Conservation (phyloP, 2,329 filamentous ascomycete species). For the Fusarium tuaranense region DNA sequence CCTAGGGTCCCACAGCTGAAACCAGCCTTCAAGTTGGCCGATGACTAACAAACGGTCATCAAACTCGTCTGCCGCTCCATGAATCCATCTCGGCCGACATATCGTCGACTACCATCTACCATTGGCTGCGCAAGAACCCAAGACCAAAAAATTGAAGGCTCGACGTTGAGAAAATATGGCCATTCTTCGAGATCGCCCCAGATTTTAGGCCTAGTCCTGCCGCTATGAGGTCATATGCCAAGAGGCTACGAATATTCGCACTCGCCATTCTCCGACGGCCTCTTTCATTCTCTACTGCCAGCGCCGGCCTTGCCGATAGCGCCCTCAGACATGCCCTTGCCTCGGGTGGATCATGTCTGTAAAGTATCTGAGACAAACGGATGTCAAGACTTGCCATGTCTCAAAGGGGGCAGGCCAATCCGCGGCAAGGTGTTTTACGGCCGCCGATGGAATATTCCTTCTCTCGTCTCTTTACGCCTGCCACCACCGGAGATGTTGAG, state of each 20-base stretch:
- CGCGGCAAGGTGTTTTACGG: background rate
- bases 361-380: slow-evolving; percentile 15
- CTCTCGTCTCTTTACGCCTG: background rate
- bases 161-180: slow-evolving; percentile 16
- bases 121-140: slow-evolving; percentile 29
- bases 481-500: slow-evolving; percentile 13
- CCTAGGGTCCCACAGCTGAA: slow-evolving; percentile 32
- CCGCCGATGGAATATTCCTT: background rate
- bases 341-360: slow-evolving; percentile 5
- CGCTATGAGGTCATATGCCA: slow-evolving; percentile 41
- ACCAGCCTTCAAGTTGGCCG: slow-evolving; percentile 21
- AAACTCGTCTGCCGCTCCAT: background rate
- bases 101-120: background rate
- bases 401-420: background rate
- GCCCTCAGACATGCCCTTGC: slow-evolving; percentile 1
- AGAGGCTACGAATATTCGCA: slow-evolving; percentile 12
- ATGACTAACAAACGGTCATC: slow-evolving; percentile 17
- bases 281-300: slow-evolving; percentile 1
- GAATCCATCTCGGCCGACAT: slow-evolving; percentile 37
- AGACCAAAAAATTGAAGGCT: slow-evolving; percentile 6
- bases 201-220: slow-evolving; percentile 36
- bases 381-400: background rate
- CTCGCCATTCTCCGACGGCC: background rate
- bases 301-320: slow-evolving; percentile 26
- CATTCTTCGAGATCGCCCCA: slow-evolving; percentile 30